These are phyloP conservation scores for Microdochium trichocladiopsis DNA, from an alignment of 2,329 filamentous ascomycete species.

Conservation along the genomic window DNA sequence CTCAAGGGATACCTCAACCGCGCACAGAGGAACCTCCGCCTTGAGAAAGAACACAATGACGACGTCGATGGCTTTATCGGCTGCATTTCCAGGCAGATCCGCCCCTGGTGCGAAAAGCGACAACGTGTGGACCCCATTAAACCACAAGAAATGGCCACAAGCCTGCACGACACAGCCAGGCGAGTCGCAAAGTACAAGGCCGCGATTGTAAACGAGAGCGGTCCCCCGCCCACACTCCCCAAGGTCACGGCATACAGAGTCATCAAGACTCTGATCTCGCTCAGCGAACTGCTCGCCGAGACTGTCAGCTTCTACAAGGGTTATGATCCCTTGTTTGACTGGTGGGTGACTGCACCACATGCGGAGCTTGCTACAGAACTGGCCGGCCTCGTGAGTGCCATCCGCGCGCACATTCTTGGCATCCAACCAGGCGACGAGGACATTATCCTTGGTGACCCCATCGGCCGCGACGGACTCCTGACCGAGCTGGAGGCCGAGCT, in stretches of 20 bases:
- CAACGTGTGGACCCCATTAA: conserved; percentile 35
- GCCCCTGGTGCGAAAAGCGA: conserved; percentile 38
- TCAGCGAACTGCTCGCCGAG: conserved; percentile 35
- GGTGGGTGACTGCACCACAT: conserved; percentile 45
- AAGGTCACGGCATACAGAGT: conserved; percentile 39
- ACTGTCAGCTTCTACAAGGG: conserved; percentile 42
- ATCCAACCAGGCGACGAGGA: conserved; percentile 31
- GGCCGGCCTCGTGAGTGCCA: conserved; percentile 16
- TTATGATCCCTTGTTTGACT: conserved; percentile 50
- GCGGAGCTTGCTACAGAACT: conserved; percentile 27
- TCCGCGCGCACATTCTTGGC: conserved; percentile 31
- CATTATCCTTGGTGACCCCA: conserved; percentile 49
- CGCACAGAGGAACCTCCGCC: conserved; percentile 26
- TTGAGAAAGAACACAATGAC: conserved; percentile 27
- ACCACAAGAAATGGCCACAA: conserved; percentile 31
- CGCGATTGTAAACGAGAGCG: conserved; percentile 23
- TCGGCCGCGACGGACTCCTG: conserved; percentile 42
- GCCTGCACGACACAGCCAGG: conserved; percentile 26
- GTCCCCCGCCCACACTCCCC: conserved; percentile 20
- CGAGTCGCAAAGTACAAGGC: conserved; percentile 22
- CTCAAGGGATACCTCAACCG: conserved; percentile 37
- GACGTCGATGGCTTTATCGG: conserved; percentile 30
- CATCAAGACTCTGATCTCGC: conserved; percentile 28
- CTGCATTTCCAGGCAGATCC: conserved; percentile 33
- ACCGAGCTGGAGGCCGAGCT: conserved; percentile 47